Base-by-base conservation (phyloP, 306 rosid genomes). In the Quercus aquifolioides region DNA sequence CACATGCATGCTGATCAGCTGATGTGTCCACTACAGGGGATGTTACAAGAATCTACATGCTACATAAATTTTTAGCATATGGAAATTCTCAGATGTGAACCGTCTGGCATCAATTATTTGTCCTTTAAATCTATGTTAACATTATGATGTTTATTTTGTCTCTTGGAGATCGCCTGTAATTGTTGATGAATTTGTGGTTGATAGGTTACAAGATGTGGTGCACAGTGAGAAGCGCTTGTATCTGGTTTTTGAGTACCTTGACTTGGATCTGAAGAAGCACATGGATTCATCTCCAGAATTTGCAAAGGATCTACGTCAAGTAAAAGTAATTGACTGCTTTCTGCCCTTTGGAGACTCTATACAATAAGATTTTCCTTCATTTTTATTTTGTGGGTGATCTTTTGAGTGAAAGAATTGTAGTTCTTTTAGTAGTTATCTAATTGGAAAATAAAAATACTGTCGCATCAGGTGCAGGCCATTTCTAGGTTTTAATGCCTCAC, bases 231-330 rank as follows among this genome's bases (percentile, higher is more conserved):
- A 85, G 91, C 94, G 98, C 2, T 77, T 95, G 88, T 95, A 93
- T 83, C 92, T 95, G 76, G 98, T 93, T 83, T 93, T 93, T 81
- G 99, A 95, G 88, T 95, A 91, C 84, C 93, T 95, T 80, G 99
- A 95, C 90, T 88, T 95, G 84, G 98, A 95, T 89, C 87, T 95
- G 80, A 93, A 95, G 97, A 93, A 95, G 83, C 97, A 95, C 81
- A 95, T 93, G 99, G 99, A 95, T 84, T 92, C 97, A 72, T 85
- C 96, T 83, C 99, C 98, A 15, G 99, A 93, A 35, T 95, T 95
- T 59, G 84, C 90, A 69, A 91, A 89, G 84, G 97, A 95, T 78
- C 94, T 84, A 2, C 93, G 89, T 58, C 99, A 93, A 89, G 87
- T 93, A 74, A 95, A 95, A 85, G 99, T 91, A 84, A 69, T 90